phyloP scores from a whole-genome alignment of 2,329 filamentous ascomycete genomes.

The Colletotrichum cordylinicola region DNA sequence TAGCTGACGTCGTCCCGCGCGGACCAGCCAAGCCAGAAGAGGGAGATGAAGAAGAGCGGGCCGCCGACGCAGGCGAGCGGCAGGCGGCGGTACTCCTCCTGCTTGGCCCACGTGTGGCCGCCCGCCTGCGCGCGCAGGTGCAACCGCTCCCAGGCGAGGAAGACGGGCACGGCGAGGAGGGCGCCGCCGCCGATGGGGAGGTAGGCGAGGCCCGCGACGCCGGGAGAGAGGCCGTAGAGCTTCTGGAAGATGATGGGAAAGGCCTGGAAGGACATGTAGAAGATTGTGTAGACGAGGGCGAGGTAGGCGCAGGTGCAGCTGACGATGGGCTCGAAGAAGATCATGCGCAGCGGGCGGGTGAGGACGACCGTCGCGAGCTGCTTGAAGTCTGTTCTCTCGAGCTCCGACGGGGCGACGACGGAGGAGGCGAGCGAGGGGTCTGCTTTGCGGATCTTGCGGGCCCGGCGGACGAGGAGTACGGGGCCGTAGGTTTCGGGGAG shows the following conservation, averaged over 20 bases:
- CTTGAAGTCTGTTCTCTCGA: slow-evolving; percentile 61
- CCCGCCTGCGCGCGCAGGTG: slow-evolving; percentile 16
- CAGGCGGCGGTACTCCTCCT: slow-evolving; percentile 72
- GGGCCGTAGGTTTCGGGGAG: slow-evolving; percentile 71
- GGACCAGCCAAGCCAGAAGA: slow-evolving; percentile 70
- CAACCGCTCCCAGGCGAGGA: slow-evolving; percentile 60
- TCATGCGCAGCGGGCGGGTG: slow-evolving; percentile 75
- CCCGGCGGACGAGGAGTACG: slow-evolving; percentile 61
- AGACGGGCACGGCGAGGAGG: slow-evolving; percentile 62
- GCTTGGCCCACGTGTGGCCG: slow-evolving; percentile 61
- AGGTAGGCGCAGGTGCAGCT: slow-evolving; percentile 73
- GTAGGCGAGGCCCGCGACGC: slow-evolving; percentile 71
- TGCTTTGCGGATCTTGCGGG: slow-evolving; percentile 60
- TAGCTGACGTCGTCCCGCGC: slow-evolving; percentile 54
- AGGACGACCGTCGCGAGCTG: slow-evolving; percentile 74
- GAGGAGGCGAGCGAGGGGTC: slow-evolving; percentile 50
- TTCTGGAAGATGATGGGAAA: slow-evolving; percentile 73
- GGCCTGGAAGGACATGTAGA: slow-evolving; percentile 78
- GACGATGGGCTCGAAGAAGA: slow-evolving; percentile 75
- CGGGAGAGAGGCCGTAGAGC: slow-evolving; percentile 67
- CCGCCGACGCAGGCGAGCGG: slow-evolving; percentile 76
- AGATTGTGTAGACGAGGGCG: slow-evolving; percentile 70
- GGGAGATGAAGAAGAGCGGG: slow-evolving; percentile 61
- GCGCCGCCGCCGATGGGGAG: slow-evolving; percentile 72
- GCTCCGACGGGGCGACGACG: slow-evolving; percentile 66